phyloP scores from a whole-genome alignment of 139 green algal species.

The Desmodesmus armatus region DNA sequence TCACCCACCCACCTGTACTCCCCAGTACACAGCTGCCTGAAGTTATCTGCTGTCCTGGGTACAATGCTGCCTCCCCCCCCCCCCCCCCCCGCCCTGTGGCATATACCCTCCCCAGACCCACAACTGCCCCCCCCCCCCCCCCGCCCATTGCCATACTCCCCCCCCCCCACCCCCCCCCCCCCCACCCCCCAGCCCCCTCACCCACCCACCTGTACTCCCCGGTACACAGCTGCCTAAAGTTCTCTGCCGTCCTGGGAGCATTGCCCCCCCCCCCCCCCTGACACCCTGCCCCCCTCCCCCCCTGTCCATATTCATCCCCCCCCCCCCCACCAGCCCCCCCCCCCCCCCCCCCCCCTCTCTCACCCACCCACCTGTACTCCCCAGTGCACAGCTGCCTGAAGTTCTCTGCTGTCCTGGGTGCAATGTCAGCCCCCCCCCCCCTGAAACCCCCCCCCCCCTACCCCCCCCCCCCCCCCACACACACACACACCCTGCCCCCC shows the following conservation, averaged over 20 bases:
- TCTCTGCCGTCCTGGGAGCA: not conserved
- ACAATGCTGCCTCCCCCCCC: not conserved
- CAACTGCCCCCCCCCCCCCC: no score
- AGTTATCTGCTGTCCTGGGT: not conserved
- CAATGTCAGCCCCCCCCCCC: not conserved
- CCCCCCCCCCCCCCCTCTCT: no score
- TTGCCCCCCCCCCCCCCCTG: no score
- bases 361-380: not conserved
- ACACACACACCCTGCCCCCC: no score
- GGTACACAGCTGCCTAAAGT: not conserved
- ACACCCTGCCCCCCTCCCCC: no score
- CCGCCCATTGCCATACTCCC: no score
- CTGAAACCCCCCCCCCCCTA: no score
- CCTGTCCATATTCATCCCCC: not conserved
- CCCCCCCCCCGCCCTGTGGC: no score
- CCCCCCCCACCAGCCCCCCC: not conserved
- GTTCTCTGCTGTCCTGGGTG: not conserved
- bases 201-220: constrained; percentile 9
- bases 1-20: not conserved
- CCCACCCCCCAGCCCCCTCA: no score
- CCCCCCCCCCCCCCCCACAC: no score
- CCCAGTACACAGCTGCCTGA: not conserved
- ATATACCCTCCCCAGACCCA: no score
- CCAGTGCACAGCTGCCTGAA: not conserved
- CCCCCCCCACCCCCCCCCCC: no score